Conservation (phyloP, 345 rosid genomes). For the Eucalyptus erythrocorys region DNA sequence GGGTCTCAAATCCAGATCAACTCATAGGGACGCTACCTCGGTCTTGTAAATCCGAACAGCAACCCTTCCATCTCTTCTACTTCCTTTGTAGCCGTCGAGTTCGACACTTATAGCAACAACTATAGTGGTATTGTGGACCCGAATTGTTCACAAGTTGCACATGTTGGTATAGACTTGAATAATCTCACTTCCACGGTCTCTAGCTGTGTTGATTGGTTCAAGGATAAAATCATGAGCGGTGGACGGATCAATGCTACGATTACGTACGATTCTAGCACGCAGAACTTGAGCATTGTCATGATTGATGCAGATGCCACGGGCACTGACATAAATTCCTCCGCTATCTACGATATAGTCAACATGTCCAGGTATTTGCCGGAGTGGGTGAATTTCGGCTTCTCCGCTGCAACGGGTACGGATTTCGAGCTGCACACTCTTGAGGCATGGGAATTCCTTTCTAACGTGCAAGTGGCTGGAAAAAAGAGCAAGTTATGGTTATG, state of each 20-base stretch:
- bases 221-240: background rate
- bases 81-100: constrained; percentile 5
- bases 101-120: background rate
- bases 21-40: background rate
- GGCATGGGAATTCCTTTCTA: constrained; percentile 6
- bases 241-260: background rate
- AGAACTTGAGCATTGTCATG: background rate
- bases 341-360: background rate
- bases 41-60: background rate
- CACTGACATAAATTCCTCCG: background rate
- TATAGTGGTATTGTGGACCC: background rate
- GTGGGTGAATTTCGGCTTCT: constrained; percentile 13
- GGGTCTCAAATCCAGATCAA: background rate
- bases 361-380: background rate
- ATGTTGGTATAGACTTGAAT: constrained; percentile 1
- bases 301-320: background rate
- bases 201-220: background rate
- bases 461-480: background rate
- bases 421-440: background rate
- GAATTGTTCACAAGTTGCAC: background rate
- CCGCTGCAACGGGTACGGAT: background rate
- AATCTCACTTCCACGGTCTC: background rate
- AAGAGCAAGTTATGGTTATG: background rate
- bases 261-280: background rate
- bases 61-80: background rate